phyloP scores from a whole-genome alignment of 768 basidiomycete genomes.

The Hirschioporus abietinus region DNA sequence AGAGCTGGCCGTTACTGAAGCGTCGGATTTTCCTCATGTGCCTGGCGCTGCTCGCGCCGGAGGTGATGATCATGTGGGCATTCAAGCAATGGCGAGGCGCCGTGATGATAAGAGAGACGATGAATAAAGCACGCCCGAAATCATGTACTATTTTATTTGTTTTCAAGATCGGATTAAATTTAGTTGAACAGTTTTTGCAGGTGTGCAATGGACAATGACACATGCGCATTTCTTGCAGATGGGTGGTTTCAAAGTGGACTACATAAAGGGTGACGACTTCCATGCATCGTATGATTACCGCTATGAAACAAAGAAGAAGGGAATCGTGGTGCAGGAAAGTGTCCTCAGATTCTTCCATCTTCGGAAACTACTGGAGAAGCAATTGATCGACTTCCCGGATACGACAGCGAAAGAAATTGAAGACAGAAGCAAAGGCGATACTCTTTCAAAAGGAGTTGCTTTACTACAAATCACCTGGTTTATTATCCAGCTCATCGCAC shows the following conservation, averaged over 20 bases:
- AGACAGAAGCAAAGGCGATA: not conserved
- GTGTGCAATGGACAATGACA: constrained; percentile 6
- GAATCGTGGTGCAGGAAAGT: not conserved
- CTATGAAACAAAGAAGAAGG: not conserved
- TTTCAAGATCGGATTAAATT: not conserved
- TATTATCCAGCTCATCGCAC: not conserved
- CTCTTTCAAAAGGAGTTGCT: not conserved
- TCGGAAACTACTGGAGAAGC: not conserved
- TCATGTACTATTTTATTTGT: not conserved
- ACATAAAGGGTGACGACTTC: not conserved
- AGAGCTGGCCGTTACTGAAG: not conserved
- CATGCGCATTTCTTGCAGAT: constrained; percentile 9
- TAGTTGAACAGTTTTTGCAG: not conserved
- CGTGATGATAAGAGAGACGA: constrained; percentile 37
- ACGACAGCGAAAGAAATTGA: not conserved
- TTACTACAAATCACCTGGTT: not conserved
- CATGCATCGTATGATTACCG: not conserved
- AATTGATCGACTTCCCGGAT: not conserved
- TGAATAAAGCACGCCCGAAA: not conserved
- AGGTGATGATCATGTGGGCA: constrained; percentile 25
- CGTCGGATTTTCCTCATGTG: constrained; percentile 18
- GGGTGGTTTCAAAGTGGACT: constrained; percentile 5
- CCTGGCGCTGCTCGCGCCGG: constrained; percentile 21
- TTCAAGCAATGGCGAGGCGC: constrained; percentile 14
- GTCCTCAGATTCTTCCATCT: not conserved